These are phyloP conservation scores for Mycena amicta DNA, from an alignment of 768 basidiomycete genomes.

Conservation along the genomic window DNA sequence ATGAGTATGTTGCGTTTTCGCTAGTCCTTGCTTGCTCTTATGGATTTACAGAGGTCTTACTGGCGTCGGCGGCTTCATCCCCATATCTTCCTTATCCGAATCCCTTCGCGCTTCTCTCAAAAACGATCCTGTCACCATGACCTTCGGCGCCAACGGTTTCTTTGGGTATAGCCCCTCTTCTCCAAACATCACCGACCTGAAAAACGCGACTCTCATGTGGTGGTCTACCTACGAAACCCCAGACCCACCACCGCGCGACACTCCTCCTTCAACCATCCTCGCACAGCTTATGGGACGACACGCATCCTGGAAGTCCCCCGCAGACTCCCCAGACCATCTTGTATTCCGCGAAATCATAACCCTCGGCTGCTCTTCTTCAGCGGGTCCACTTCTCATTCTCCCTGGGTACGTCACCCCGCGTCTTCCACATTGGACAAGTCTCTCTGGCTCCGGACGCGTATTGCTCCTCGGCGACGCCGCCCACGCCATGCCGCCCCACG, in stretches of 20 bases:
- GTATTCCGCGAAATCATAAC: slow-evolving; percentile 32
- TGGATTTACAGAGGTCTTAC: slow-evolving; percentile 31
- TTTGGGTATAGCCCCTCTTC: slow-evolving; percentile 34
- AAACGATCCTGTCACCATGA: slow-evolving; percentile 37
- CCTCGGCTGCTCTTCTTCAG: slow-evolving; percentile 29
- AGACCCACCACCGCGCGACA: slow-evolving; percentile 28
- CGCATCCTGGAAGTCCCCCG: slow-evolving; percentile 37
- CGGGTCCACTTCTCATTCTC: slow-evolving; percentile 31
- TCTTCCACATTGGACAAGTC: slow-evolving; percentile 38
- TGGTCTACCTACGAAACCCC: slow-evolving; percentile 43
- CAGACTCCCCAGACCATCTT: slow-evolving; percentile 28
- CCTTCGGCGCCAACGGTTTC: slow-evolving; percentile 41
- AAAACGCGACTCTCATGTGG: slow-evolving; percentile 35
- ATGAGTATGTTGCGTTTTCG: slow-evolving; percentile 30
- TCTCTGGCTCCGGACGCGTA: slow-evolving; percentile 34
- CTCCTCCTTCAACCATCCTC: slow-evolving; percentile 27
- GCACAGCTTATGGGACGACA: slow-evolving; percentile 35
- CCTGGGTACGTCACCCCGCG: slow-evolving; percentile 39
- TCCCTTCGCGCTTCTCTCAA: slow-evolving; percentile 30
- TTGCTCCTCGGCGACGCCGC: slow-evolving; percentile 47
- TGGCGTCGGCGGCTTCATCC: slow-evolving; percentile 43
- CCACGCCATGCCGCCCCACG: slow-evolving; percentile 46
- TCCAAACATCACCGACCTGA: neutral
- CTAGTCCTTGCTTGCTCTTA: neutral
- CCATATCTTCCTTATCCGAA: slow-evolving; percentile 30